phyloP scores from a whole-genome alignment of 371 early-diverging fungal genomes.

The Saksenaea oblongispora region DNA sequence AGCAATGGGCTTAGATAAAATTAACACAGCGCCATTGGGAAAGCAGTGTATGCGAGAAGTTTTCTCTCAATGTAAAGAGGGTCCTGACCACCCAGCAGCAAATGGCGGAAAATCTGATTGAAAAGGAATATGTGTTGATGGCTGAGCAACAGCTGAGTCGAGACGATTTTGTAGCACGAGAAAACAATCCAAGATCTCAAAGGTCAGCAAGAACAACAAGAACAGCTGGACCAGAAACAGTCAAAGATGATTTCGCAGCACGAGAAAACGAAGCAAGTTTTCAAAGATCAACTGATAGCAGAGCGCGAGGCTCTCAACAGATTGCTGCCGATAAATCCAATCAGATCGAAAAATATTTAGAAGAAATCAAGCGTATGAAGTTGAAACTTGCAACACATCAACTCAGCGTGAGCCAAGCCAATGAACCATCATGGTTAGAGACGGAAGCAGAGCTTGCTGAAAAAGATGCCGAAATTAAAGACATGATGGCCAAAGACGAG shows the following conservation, averaged over 20 bases:
- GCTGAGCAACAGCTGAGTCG: too few relatives aligned
- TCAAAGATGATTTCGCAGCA: too few relatives aligned
- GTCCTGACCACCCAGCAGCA: conserved; percentile 16
- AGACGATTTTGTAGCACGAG: conserved; percentile 5
- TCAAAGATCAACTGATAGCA: neutral
- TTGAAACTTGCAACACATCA: neutral
- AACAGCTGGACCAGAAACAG: too few relatives aligned
- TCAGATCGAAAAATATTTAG: neutral
- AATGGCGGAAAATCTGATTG: conserved; percentile 9
- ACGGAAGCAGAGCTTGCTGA: neutral
- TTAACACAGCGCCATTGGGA: conserved; percentile 11
- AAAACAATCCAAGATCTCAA: neutral
- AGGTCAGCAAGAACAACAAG: neutral
- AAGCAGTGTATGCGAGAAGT: conserved; percentile 31
- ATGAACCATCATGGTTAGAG: neutral
- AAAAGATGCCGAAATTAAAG: neutral
- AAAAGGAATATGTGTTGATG: neutral
- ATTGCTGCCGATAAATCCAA: neutral
- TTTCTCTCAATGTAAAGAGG: conserved; percentile 37
- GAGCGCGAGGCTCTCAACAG: neutral
- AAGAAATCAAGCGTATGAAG: neutral
- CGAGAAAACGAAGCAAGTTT: too few relatives aligned
- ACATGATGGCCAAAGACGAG: neutral
- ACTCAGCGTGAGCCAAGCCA: too few relatives aligned
- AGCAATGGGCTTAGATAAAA: conserved; percentile 8